Percentiles rank a stretch among this genome's conserved stretches.
Conservation (phyloP, 345 rosid species). For the Moricandia moricandioides region DNA sequence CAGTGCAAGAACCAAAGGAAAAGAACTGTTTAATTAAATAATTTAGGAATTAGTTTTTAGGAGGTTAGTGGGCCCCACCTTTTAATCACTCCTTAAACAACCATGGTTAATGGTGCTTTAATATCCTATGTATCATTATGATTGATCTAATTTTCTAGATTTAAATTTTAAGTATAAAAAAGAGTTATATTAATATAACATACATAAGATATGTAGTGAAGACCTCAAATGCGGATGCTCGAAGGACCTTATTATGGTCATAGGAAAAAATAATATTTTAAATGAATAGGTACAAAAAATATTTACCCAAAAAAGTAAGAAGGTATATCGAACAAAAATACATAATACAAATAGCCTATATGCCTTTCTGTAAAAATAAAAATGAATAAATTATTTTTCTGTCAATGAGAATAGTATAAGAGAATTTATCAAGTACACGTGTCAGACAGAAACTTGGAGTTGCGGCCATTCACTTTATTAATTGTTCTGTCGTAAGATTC, state of each 20-base stretch:
- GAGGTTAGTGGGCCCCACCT: no score
- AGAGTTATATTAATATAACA: no score
- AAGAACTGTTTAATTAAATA: no score
- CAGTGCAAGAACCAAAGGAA: no score
- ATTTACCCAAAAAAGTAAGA: conserved; percentile 27
- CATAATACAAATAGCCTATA: conserved; percentile 31
- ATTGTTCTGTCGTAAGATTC: conserved; percentile 34
- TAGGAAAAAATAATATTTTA: neutral
- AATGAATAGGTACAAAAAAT: conserved; percentile 23
- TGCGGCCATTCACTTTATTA: conserved; percentile 25
- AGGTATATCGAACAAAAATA: conserved; percentile 9
- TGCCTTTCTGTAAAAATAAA: conserved; percentile 10
- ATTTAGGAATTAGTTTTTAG: no score
- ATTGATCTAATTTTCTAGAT: no score
- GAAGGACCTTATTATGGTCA: conserved; percentile 19
- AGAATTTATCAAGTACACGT: conserved; percentile 20
- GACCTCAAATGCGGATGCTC: no score
- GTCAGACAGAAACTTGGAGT: conserved; percentile 37
- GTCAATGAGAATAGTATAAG: neutral
- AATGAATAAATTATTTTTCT: neutral
- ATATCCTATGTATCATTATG: no score
- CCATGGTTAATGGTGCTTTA: no score
- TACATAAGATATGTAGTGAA: no score
- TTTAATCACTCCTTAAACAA: no score
- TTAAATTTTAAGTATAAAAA: no score